Conservation (phyloP, 78 protist genomes). For the Protostelium mycophagum region DNA sequence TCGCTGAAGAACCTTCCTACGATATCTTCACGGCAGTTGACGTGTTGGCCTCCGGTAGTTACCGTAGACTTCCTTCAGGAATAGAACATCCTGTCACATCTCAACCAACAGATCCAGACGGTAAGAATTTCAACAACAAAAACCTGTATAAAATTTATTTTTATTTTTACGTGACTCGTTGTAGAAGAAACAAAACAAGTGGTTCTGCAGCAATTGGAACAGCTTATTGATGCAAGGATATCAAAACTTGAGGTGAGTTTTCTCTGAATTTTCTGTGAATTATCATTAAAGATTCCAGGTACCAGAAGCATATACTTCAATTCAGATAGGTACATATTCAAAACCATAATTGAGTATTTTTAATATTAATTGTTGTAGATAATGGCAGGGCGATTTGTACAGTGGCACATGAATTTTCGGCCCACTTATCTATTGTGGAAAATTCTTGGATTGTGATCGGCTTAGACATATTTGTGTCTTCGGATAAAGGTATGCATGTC, state of each 20-base stretch:
- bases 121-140: neutral
- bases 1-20: neutral
- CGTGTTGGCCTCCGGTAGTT: neutral
- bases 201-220: neutral
- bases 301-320: neutral
- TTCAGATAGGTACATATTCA: neutral
- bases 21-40: neutral
- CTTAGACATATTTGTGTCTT: neutral
- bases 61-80: neutral
- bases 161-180: neutral
- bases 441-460: neutral
- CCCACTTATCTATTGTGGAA: neutral
- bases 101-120: neutral
- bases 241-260: neutral
- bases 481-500: neutral
- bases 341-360: neutral
- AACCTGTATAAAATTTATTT: too few species aligned
- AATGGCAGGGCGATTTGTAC: neutral
- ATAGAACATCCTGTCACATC: neutral
- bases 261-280: too few species aligned
- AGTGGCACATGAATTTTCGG: neutral
- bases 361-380: neutral
- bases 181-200: neutral
- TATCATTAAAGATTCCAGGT: neutral
- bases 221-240: neutral